Conservation (phyloP, 768 basidiomycete genomes). For the Kwoniella sp. region DNA sequence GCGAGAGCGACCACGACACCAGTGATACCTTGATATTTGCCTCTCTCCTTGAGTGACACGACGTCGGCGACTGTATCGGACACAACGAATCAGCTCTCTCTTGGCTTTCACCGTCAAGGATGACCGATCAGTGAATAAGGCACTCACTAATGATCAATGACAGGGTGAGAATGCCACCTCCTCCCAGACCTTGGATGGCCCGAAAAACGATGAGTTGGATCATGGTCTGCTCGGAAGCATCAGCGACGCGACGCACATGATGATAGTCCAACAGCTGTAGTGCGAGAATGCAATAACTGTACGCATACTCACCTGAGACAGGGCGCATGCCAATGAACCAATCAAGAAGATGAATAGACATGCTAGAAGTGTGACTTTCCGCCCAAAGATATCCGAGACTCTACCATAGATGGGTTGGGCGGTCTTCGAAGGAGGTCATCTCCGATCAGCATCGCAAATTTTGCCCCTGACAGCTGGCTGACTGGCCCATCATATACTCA, state of each 20-base stretch:
- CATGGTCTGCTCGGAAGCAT: slow-evolving; percentile 59
- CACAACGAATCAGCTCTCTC: not conserved
- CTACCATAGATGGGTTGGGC: slow-evolving; percentile 63
- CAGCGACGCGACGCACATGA: not conserved
- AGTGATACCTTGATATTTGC: slow-evolving; percentile 77
- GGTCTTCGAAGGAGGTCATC: slow-evolving; percentile 49
- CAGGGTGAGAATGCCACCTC: slow-evolving; percentile 71
- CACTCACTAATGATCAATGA: slow-evolving; percentile 66
- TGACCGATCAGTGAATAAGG: too few relatives aligned
- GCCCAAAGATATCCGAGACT: slow-evolving; percentile 58
- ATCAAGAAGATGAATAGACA: slow-evolving; percentile 69
- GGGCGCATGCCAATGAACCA: slow-evolving; percentile 69
- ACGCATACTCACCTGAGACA: slow-evolving; percentile 58
- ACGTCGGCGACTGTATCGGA: slow-evolving; percentile 62
- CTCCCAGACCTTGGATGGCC: slow-evolving; percentile 70
- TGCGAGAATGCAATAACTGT: not conserved
- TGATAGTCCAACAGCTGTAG: not conserved
- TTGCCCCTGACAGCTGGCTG: not conserved
- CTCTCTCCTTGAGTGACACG: slow-evolving; percentile 65
- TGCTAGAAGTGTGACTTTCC: slow-evolving; percentile 65
- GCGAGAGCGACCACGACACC: slow-evolving; percentile 66
- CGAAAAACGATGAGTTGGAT: slow-evolving; percentile 71
- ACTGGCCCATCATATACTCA: too few relatives aligned
- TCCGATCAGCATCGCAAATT: not conserved
- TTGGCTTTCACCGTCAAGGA: not conserved